These are phyloP conservation scores for Chaetomium olivaceum DNA, from an alignment of 2,329 filamentous ascomycete genomes.

Conservation along the genomic window DNA sequence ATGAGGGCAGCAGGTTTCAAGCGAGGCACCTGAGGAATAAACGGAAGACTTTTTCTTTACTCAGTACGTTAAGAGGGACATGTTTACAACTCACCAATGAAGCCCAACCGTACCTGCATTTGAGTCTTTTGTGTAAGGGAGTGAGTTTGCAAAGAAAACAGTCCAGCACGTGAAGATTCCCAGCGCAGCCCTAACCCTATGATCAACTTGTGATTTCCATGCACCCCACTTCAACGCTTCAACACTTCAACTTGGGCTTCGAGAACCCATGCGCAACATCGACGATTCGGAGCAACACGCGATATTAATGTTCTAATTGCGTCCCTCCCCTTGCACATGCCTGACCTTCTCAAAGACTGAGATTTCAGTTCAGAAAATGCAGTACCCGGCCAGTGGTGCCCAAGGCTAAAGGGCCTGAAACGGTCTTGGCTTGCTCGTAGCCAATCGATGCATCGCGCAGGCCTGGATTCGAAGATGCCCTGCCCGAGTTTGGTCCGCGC, in stretches of 20 bases:
- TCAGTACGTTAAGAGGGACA: neutral
- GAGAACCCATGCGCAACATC: conserved; percentile 2
- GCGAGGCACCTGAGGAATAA: neutral
- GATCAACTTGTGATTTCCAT: neutral
- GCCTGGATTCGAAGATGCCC: conserved; percentile 30
- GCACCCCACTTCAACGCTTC: neutral
- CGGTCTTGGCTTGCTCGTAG: conserved; percentile 29
- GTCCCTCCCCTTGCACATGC: neutral
- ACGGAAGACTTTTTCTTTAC: neutral
- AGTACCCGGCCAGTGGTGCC: conserved; percentile 16
- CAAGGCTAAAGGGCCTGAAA: conserved; percentile 36
- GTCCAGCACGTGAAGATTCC: neutral
- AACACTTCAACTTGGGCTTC: neutral
- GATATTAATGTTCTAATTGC: conserved; percentile 2
- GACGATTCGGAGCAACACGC: neutral
- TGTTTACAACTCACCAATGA: neutral
- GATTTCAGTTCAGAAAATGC: neutral
- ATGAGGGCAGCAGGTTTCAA: neutral
- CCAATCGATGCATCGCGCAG: conserved; percentile 33
- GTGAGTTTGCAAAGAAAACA: neutral
- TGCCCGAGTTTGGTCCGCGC: conserved; percentile 11
- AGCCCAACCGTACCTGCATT: neutral
- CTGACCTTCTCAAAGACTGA: conserved; percentile 5
- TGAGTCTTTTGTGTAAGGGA: neutral
- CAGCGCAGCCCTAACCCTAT: conserved; percentile 6